Base-by-base conservation (phyloP, 768 basidiomycete species). In the Boletellus emodensis region DNA sequence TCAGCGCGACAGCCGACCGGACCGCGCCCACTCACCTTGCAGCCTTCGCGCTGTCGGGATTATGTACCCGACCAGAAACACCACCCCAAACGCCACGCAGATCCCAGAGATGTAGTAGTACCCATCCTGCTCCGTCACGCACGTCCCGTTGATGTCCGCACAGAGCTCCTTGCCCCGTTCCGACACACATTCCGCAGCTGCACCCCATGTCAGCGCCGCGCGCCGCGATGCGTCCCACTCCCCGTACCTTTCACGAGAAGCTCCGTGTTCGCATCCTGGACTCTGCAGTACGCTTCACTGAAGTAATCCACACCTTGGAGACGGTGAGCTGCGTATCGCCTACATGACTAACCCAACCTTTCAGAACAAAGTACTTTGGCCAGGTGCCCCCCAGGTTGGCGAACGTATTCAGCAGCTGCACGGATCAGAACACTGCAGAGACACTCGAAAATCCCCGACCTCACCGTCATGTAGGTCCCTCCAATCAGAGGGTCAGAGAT, bases 381-480 rank as follows among this genome's bases (percentile, higher is more conserved):
- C 96, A 98, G 4, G 96, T 99, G 18, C 96, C 96, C 38, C 96
- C 96, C 58, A 99, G 80, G 66, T 99, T 99, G 15, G 87, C 82
- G 59, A 96, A 92, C 14, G 96, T 99, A 67, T 97, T 97, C 38
- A 99, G 71, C 12, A 99, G 74, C 92, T 97, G 60, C 14, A 39
- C 41, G 18, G 15, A 38, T 47, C 48, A 59, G 41, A 58, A 18
- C 41, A 26, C 55, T 24, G 28, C 30, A 15, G 30, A 48, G 39
- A 43, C 37, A 26, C 33, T n/a, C 20, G 14, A 38, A 14, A 54
- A 46, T n/a, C 17, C 20, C 28, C 24, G 32, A 41, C 28, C 47
- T 71, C 83, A 94, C 94, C 12, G 96, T 99, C 96, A 99, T 99
- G 69, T 99, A 99, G 0, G 96, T 99, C 44, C 96, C 96, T 26